A percentile compares a stretch with the other conserved stretches of the same genome.
Evolutionary conservation across 139 green algal genomes (phyloP).

Genomic region (Chlamydomonas incerta): DNA sequence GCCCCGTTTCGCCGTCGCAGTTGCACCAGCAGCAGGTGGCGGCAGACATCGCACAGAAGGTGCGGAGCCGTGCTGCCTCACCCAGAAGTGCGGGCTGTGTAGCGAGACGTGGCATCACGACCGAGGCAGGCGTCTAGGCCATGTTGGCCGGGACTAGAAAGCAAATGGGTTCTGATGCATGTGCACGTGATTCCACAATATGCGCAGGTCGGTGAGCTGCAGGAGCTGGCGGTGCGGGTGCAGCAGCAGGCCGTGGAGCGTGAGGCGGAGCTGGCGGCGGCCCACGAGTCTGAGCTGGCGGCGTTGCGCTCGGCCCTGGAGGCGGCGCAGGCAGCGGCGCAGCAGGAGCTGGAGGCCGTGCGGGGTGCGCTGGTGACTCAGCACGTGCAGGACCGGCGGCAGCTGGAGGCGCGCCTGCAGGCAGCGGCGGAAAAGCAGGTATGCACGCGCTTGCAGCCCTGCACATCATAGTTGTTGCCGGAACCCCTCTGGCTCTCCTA

Average conservation of each 20-base stretch:
- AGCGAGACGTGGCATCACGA: too few relatives aligned
- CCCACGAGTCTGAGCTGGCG: neutral
- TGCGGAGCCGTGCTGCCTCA: too few relatives aligned
- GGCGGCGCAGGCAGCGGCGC: neutral
- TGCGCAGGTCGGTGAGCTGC: slow-evolving; percentile 17
- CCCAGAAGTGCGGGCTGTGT: too few relatives aligned
- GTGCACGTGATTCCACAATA: too few relatives aligned
- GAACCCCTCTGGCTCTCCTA: too few relatives aligned
- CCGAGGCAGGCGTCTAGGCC: too few relatives aligned
- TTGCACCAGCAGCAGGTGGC: neutral
- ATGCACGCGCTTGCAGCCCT: too few relatives aligned
- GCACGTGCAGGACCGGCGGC: neutral
- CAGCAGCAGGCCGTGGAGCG: slow-evolving; percentile 15
- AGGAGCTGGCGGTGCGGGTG: slow-evolving; percentile 10
- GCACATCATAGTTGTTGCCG: too few relatives aligned
- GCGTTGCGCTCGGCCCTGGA: neutral
- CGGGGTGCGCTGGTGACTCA: neutral
- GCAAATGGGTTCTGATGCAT: too few relatives aligned
- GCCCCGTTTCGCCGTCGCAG: neutral
- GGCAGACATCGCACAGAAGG: slow-evolving; percentile 15
- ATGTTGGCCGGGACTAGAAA: too few relatives aligned
- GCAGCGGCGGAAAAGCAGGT: neutral
- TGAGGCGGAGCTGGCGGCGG: neutral
- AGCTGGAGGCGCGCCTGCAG: neutral
- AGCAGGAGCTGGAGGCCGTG: neutral